Conservation (phyloP, 1,284 basidiomycete species). For the Ceratobasidium sp. region DNA sequence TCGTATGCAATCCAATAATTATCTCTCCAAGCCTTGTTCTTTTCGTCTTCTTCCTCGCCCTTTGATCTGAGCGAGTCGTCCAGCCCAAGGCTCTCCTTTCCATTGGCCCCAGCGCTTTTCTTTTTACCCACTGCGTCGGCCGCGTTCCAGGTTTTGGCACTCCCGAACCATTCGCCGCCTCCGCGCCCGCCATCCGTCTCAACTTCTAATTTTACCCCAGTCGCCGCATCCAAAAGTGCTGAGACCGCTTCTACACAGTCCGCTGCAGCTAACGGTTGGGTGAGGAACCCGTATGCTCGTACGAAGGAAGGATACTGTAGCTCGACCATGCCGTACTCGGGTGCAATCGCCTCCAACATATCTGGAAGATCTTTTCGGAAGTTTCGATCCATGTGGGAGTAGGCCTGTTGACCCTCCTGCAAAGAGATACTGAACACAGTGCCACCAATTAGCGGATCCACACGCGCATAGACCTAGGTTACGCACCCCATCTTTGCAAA, state of each 20-base stretch:
- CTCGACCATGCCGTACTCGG: constrained; percentile 96
- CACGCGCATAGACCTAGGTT: constrained; percentile 42
- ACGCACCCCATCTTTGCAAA: constrained; percentile 98
- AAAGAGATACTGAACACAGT: constrained; percentile 77
- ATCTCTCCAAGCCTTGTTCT: constrained; percentile 69
- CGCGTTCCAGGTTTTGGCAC: constrained; percentile 39
- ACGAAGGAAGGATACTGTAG: constrained; percentile 93
- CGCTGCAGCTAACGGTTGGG: constrained; percentile 86
- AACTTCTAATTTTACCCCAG: constrained; percentile 87
- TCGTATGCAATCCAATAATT: constrained; percentile 97
- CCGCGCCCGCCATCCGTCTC: constrained; percentile 60
- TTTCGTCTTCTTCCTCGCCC: constrained; percentile 49
- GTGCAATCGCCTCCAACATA: constrained; percentile 89
- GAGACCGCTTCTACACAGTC: constrained; percentile 92
- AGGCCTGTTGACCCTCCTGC: constrained; percentile 90
- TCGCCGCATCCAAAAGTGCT: constrained; percentile 90
- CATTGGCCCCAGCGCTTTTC: constrained; percentile 6
- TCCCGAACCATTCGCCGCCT: constrained; percentile 44
- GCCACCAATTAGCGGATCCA: constrained; percentile 22
- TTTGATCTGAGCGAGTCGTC: constrained; percentile 27
- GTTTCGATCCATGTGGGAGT: constrained; percentile 95
- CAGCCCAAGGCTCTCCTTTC: constrained; percentile 26
- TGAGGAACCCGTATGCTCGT: constrained; percentile 87
- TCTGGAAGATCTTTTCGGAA: constrained; percentile 83
- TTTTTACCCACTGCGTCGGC: constrained; percentile 27